phyloP scores from a whole-genome alignment of 164 flowering plant genomes.

The Liquidambar formosana region DNA sequence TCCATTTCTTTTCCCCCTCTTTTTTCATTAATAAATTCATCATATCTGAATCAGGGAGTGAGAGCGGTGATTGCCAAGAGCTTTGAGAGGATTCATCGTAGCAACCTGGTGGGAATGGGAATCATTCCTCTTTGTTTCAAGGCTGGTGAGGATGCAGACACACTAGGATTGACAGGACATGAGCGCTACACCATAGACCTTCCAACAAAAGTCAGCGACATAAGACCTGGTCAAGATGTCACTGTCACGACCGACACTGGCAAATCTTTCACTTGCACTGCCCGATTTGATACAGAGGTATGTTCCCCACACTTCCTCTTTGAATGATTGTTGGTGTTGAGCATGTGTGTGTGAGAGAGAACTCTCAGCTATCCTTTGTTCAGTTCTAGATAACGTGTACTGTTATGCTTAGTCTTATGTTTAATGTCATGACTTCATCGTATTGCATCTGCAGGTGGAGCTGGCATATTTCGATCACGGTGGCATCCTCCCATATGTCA shows the following conservation, averaged over 20 bases:
- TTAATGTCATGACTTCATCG: not conserved
- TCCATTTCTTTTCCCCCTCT: not conserved
- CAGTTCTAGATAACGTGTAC: no score
- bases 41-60: conserved; percentile 54
- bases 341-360: conserved; percentile 10
- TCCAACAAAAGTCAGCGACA: conserved; percentile 58
- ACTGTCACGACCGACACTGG: conserved; percentile 67
- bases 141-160: conserved; percentile 80
- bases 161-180: conserved; percentile 74
- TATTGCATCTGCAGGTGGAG: conserved; percentile 68
- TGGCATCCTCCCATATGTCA: conserved; percentile 88
- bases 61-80: conserved; percentile 89
- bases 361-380: no score
- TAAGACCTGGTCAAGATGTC: conserved; percentile 81
- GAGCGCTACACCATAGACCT: conserved; percentile 79
- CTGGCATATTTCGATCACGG: conserved; percentile 83
- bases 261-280: conserved; percentile 72
- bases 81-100: conserved; percentile 88
- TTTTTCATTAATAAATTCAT: not conserved
- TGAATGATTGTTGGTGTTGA: not conserved
- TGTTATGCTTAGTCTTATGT: not conserved
- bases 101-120: conserved; percentile 90
- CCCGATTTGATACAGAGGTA: conserved; percentile 90
- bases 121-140: conserved; percentile 83
- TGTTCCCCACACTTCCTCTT: not conserved